These are phyloP conservation scores for Celoporthe dispersa DNA, from an alignment of 2,329 filamentous ascomycete species.

Conservation along the genomic window DNA sequence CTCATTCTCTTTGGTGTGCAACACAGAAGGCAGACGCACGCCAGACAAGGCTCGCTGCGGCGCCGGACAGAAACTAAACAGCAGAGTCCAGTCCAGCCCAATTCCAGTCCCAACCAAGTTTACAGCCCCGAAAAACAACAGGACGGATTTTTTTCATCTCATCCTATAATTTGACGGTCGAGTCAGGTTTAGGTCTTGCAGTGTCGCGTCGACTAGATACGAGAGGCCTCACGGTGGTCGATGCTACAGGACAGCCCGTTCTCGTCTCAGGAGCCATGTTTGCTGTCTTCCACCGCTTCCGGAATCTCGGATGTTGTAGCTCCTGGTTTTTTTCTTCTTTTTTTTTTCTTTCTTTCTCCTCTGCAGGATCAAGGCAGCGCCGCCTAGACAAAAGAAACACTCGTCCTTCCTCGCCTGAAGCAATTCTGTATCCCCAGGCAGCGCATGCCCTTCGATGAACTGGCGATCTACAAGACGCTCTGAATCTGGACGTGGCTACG, in stretches of 20 bases:
- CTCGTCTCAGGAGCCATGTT: not conserved
- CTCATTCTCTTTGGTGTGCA: not conserved
- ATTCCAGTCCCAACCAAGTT: not conserved
- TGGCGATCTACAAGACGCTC: not conserved
- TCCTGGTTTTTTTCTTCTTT: not conserved
- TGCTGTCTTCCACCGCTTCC: not conserved
- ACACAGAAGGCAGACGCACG: not conserved
- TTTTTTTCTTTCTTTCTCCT: not conserved
- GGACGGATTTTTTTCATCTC: not conserved
- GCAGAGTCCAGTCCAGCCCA: not conserved
- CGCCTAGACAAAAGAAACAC: not conserved
- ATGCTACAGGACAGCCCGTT: not conserved
- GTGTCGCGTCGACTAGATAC: not conserved
- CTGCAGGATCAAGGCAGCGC: not conserved
- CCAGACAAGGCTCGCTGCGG: slow-evolving; percentile 1
- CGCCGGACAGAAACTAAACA: not conserved
- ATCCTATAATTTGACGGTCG: not conserved
- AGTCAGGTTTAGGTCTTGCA: not conserved
- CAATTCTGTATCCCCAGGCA: not conserved
- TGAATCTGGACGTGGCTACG: not conserved
- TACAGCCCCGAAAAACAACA: not conserved
- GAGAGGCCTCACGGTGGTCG: not conserved
- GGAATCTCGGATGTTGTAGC: not conserved
- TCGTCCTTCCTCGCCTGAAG: not conserved
- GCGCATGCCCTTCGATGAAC: not conserved